A percentile compares a stretch with the other conserved stretches of the same genome.
Conservation (phyloP, 495 filamentous ascomycete species). For the Jackrogersella multiformis region DNA sequence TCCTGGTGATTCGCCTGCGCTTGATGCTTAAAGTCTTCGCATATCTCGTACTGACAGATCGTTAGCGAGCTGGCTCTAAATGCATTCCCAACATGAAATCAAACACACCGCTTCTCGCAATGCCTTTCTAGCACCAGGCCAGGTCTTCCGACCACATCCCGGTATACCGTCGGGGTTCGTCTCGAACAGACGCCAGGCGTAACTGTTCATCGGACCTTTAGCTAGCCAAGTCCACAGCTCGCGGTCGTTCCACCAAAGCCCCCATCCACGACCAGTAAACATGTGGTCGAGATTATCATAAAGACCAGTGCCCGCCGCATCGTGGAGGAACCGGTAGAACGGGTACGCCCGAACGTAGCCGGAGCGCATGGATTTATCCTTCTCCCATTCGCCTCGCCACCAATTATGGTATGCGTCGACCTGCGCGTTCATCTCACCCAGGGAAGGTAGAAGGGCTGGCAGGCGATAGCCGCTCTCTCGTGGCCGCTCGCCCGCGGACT, state of each 20-base stretch:
- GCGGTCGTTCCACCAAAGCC: constrained; percentile 44
- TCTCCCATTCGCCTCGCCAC: constrained; percentile 36
- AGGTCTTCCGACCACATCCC: constrained; percentile 30
- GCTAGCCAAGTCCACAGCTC: constrained; percentile 39
- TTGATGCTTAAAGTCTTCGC: constrained; percentile 24
- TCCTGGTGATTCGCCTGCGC: not conserved
- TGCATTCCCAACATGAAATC: not conserved
- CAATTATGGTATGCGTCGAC: constrained; percentile 35
- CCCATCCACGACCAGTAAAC: constrained; percentile 32
- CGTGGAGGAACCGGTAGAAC: constrained; percentile 40
- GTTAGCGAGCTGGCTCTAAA: constrained; percentile 4
- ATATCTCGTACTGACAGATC: constrained; percentile 12
- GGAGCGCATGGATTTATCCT: constrained; percentile 17
- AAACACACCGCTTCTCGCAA: constrained; percentile 27
- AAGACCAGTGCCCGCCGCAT: constrained; percentile 40
- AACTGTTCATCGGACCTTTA: constrained; percentile 33
- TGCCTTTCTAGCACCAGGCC: constrained; percentile 20
- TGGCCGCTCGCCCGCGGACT: not conserved
- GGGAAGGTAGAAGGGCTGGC: constrained; percentile 33
- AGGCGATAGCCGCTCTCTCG: constrained; percentile 1
- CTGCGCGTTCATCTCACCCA: constrained; percentile 37
- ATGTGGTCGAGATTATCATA: constrained; percentile 37
- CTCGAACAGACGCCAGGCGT: constrained; percentile 38
- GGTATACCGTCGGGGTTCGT: constrained; percentile 25
- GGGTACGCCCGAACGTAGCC: constrained; percentile 22